Evolutionary conservation across 371 early-diverging fungal species (phyloP), one percentile per base, ranked within the genome.

Genomic region (Syncephalastrum racemosum): DNA sequence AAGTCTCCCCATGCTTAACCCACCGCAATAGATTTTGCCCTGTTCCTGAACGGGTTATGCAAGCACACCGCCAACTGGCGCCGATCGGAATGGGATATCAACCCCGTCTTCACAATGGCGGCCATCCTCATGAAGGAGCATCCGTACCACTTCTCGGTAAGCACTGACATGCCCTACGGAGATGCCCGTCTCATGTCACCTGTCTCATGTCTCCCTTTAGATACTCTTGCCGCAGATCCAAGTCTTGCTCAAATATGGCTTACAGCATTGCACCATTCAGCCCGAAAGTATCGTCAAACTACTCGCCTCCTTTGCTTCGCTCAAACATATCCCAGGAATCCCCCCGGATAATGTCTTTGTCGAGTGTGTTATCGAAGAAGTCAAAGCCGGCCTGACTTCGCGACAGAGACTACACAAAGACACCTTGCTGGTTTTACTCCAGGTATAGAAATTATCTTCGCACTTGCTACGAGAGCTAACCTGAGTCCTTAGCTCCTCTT

Each of bases 11-110:
- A 1, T 25, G 16, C 19, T 13, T 23, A 14, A 6, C n/a, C n/a
- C 23, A 3, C n/a, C 67, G n/a, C 47, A 36, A 14, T 46, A 64
- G 80, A 82, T 52, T 74, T 74, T 41, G 67, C 73, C 15, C 46
- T 56, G 14, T 82, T 82, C 40, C 59, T 82, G 18, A 66, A 61
- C 31, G 54, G 64, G 4, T 57, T 82, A 8, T 57, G 63, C 14
- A 80, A 76, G 48, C 74, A 78, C 45, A 82, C 82, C 8, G 13
- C 59, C 3, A 77, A 72, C 19, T 82, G 82, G 82, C 59, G 73
- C 49, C 62, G 73, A 14, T 60, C 71, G 4, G 82, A 82, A 42
- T 82, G 82, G 82, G 72, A 82, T 56, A 72, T 78, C 44, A 82
- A 78, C 39, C 74, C 82, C 10, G 58, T 80, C 3, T 65, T 82